Base-by-base conservation (phyloP, 2,329 filamentous ascomycete species). In the Septoria petroselini region DNA sequence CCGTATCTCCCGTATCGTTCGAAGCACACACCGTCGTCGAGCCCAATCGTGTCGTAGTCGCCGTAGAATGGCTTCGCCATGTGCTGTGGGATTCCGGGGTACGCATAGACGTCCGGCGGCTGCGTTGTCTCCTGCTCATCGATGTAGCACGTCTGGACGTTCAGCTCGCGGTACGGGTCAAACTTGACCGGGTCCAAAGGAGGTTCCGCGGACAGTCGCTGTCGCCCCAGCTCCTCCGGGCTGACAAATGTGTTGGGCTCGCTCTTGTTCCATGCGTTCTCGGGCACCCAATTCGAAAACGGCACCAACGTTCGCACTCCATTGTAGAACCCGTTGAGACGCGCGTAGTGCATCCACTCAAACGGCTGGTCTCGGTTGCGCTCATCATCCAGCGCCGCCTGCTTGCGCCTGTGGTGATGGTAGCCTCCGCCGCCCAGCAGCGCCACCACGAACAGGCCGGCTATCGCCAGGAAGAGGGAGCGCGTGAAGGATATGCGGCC, bases 31-130 rank as follows among this genome's bases (percentile, higher is more conserved):
- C 74, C 71, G 41, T 74, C 70, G 37, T 70, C 64, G 49, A 77
- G 61, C 38, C 72, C 73, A 7, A 78, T 67, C 51, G 73, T 68
- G 34, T 72, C 66, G 60, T 76, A 72, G 3, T 72, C 73, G 39
- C 75, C 75, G 52, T 74, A 76, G 62, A 72, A 71, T 31, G 74
- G 73, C 12, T 69, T 66, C 9, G 72, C 68, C 65, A 73, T 70
- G 63, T 76, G 73, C 55, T 75, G 72, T 19, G 75, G 74, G 9
- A 77, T 62, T 14, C 75, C 75, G 1, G 77, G 72, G 59, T 86
- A 88, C 1, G 81, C 84, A 62, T 81, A 86, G 19, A 86, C 68
- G 54, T 84, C 78, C 1, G 85, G 85, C 0, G 76, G 75, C 0
- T 70, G 61, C 2, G 83, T 66, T 23, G 72, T 80, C 35, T 80